Conservation (phyloP, 1,139 yeast genomes). For the Scheffersomyces cryptocercus region DNA sequence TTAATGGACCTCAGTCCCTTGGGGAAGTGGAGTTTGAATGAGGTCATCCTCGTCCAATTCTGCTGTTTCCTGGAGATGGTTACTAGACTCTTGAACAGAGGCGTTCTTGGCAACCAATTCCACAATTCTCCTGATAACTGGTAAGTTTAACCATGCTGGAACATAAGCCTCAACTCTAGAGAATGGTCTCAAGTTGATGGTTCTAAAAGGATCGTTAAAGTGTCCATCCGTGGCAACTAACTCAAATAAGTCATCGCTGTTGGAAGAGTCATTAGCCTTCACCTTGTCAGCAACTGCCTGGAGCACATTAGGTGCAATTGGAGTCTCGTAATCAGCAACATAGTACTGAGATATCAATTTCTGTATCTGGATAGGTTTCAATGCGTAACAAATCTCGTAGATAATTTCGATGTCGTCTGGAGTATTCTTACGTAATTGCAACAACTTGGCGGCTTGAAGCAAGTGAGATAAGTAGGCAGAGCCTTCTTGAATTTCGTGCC, state of each 20-base stretch:
- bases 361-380: constrained; percentile 93
- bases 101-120: constrained; percentile 89
- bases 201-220: constrained; percentile 84
- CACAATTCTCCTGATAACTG: constrained; percentile 83
- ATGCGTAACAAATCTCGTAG: constrained; percentile 91
- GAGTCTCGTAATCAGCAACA: constrained; percentile 94
- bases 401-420: constrained; percentile 89
- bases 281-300: constrained; percentile 85
- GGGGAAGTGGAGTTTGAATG: too few relatives aligned
- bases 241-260: constrained; percentile 68
- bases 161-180: constrained; percentile 93
- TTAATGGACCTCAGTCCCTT: too few relatives aligned
- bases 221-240: constrained; percentile 78
- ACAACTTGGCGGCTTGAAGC: constrained; percentile 88
- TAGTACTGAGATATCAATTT: constrained; percentile 86
- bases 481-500: constrained; percentile 90
- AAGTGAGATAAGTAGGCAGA: constrained; percentile 85
- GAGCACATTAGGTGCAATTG: constrained; percentile 81
- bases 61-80: constrained; percentile 10
- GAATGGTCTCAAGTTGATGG: constrained; percentile 81
- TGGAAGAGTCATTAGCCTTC: constrained; percentile 57
- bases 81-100: constrained; percentile 39
- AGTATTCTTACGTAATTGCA: constrained; percentile 89
- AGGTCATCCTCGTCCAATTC: constrained; percentile 9
- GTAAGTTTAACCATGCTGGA: constrained; percentile 92